Base-by-base conservation (phyloP, 805 yeast species). In the Wickerhamomyces silvicola region DNA sequence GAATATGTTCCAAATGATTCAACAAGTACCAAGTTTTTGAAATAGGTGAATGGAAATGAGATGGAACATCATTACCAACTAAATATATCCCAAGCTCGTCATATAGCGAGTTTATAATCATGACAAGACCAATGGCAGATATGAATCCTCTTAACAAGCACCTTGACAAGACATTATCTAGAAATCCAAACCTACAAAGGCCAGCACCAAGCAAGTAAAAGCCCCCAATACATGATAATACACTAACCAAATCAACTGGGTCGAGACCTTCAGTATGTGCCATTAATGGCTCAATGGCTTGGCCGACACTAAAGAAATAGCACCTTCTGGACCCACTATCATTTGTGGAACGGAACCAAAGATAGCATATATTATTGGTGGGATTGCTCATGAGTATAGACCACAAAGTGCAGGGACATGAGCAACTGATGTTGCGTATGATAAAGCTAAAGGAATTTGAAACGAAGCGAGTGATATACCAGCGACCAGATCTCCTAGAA, bases 261-360 rank as follows among this genome's bases (percentile, higher is more conserved):
- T 61, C 61, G 10, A 72, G 45, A 17, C 56, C 60, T 10, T 46
- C 60, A 38, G 61, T 59, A 43, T 62, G 75, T 15, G 60, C 66
- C 16, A 67, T 45, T 28, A 67, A 53, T n/a, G 68, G 72, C 37
- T 79, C 81, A 8, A 84, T 73, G 0, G 81, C 75, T 45, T 81
- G 90, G 2, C 95, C 95, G 17, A 82, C 77, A 87, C 76, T 45
- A 88, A 63, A 0, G 94, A 83, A 7, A 85, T 76, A 1, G 95
- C 88, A 13, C 90, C 88, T 54, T 87, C 94, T 1, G 96, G 95
- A 0, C 95, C 95, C 13, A 87, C 94, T 24, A 86, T 77, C 81
- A 87, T 75, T 37, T 79, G 80, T 0, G 95, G 95, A 1, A 86
- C 94, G 0, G 92, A 73, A 0, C 96, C 96, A 37, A 86, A 65